phyloP scores from a whole-genome alignment of 2,329 filamentous ascomycete species.

The Botrytis tulipae region DNA sequence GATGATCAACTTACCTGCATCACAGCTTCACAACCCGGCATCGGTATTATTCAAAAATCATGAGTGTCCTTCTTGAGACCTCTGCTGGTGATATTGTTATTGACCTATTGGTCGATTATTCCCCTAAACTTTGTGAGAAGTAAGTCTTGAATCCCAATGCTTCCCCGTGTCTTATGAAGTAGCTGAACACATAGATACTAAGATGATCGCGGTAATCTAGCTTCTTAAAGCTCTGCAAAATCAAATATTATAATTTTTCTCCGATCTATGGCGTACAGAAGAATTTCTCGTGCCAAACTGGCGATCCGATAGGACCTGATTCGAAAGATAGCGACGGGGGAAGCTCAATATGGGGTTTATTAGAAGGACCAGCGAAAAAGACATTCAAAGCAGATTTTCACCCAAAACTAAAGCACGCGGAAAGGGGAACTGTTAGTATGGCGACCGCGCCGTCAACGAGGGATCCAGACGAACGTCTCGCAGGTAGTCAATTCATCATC shows the following conservation, averaged over 20 bases:
- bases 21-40: conserved; percentile 8
- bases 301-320: conserved; percentile 86
- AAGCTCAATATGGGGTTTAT: conserved; percentile 84
- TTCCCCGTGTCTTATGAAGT: conserved; percentile 28
- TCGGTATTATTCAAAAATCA: conserved; percentile 41
- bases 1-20: conserved; percentile 10
- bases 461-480: conserved; percentile 78
- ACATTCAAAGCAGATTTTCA: conserved; percentile 83
- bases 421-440: conserved; percentile 94
- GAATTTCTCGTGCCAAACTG: conserved; percentile 93
- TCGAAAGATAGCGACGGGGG: conserved; percentile 87
- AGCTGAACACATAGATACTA: conserved; percentile 55
- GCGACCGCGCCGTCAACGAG: conserved; percentile 77
- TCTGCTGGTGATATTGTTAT: conserved; percentile 92
- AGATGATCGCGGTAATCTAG: conserved; percentile 54
- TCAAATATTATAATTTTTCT: conserved; percentile 98
- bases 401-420: conserved; percentile 81
- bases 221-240: conserved; percentile 97
- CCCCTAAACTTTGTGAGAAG: conserved; percentile 93
- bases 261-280: conserved; percentile 91
- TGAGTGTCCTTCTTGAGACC: conserved; percentile 94
- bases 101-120: conserved; percentile 84
- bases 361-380: conserved; percentile 68
- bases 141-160: conserved; percentile 50
- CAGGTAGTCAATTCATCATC: conserved; percentile 90